Base-by-base conservation (phyloP, 176 grass and related monocot genomes). In the Miscanthus lutarioriparius region DNA sequence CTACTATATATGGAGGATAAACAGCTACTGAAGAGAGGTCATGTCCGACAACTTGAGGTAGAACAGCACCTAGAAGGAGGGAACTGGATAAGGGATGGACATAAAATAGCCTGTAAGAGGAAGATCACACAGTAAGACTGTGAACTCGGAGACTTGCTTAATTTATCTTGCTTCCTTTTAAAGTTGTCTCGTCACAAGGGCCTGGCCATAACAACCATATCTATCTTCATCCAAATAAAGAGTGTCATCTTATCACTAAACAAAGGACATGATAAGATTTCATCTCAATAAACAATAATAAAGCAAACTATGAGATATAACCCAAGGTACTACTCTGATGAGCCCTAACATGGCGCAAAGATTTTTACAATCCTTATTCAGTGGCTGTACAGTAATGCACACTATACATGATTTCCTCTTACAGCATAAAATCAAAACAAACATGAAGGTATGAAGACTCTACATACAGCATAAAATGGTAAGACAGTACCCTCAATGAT, bases 401-500 rank as follows among this genome's bases (percentile, higher is more conserved):
- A 62, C 58, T 62, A 58, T 62, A 58, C 53, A 22, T 58, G 53
- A 58, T n/a, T 58, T n/a, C 20, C 53, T 58, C 53, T 58, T 58
- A 10, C 53, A n/a, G 53, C 20, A 58, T n/a, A 4, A 27, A 51
- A 23, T 8, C 6, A 49, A 49, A 64, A 41, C 25, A 37, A 53
- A 64, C 13, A 73, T 64, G 8, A 20, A 41, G 7, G 15, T 43
- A 74, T 30, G 14, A 48, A 86, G 67, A 64, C 35, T 69, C 38
- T 26, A 10, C 28, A 82, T 37, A 37, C 75, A 69, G 33, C 62
- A 75, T 30, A 45, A 41, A 43, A 61, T 8, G 3, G 6, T 6
- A 77, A 26, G 36, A 16, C 26, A 53, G 41, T 87, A 95, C 88
- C 73, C 64, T 79, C 88, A 94, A 80, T 62, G 94, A 94, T 35